A percentile compares a stretch with the other conserved stretches of the same genome.
Conservation (phyloP, 805 yeast genomes). For the Alloascoidea hylecoeti region DNA sequence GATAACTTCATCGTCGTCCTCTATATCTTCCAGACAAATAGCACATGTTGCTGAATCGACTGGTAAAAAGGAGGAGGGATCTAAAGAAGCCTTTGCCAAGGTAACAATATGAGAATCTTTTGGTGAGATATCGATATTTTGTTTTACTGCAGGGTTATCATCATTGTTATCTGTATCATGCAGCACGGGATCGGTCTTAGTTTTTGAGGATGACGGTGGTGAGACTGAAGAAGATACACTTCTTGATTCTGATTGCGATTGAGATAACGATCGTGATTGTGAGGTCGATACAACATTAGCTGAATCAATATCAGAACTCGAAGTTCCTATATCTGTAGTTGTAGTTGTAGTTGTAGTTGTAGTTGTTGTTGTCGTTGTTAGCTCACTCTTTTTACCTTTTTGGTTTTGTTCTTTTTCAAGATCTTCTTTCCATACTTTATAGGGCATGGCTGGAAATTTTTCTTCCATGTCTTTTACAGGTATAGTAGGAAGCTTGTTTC, state of each 20-base stretch:
- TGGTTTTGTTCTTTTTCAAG: too few relatives aligned
- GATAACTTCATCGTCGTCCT: constrained; percentile 49
- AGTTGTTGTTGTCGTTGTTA: too few relatives aligned
- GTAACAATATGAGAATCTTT: not conserved
- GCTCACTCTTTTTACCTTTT: not conserved
- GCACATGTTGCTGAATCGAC: constrained; percentile 53
- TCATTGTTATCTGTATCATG: not conserved
- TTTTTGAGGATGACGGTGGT: too few relatives aligned
- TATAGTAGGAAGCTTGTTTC: not conserved
- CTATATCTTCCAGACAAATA: constrained; percentile 57
- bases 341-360: too few relatives aligned
- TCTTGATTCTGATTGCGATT: not conserved
- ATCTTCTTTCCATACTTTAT: not conserved
- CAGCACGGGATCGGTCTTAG: too few relatives aligned
- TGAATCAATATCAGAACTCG: not conserved
- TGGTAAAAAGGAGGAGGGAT: not conserved
- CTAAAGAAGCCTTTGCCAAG: not conserved
- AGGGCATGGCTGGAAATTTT: not conserved
- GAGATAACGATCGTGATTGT: not conserved
- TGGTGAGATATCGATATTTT: not conserved
- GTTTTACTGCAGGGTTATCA: not conserved
- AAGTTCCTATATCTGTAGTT: too few relatives aligned
- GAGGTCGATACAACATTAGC: not conserved
- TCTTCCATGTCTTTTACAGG: not conserved
- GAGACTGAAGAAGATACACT: too few relatives aligned